Evolutionary conservation across 331 rosid genomes (phyloP).

Genomic region (Malus hybrid): DNA sequence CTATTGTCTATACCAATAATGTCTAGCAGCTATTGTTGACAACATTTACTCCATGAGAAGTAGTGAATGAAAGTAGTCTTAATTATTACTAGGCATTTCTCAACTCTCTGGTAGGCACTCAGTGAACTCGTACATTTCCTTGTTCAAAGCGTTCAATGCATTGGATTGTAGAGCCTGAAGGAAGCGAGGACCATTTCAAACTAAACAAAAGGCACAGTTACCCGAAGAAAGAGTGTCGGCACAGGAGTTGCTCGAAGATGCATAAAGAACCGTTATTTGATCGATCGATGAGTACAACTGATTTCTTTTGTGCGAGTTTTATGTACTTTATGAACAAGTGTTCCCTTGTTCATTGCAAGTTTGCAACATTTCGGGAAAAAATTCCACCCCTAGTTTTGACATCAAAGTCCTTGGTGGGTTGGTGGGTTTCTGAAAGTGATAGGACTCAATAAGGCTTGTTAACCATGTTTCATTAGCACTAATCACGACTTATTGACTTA

Average conservation of each 20-base stretch:
- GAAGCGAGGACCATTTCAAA: slow-evolving; percentile 41
- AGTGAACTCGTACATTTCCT: too few relatives aligned
- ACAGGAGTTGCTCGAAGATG: not conserved
- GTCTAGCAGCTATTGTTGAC: too few relatives aligned
- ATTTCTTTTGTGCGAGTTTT: not conserved
- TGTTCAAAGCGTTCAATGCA: not conserved
- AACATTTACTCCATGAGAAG: slow-evolving; percentile 11
- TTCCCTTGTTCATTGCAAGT: too few relatives aligned
- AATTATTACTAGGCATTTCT: not conserved
- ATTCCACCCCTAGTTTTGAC: too few relatives aligned
- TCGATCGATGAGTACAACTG: not conserved
- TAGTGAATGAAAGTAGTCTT: slow-evolving; percentile 9
- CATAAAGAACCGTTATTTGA: not conserved
- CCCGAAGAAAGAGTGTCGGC: not conserved
- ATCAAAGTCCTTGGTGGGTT: too few relatives aligned
- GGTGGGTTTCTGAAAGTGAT: too few relatives aligned
- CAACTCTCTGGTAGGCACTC: not conserved
- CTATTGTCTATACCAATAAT: too few relatives aligned
- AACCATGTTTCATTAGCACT: too few relatives aligned
- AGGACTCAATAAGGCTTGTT: too few relatives aligned
- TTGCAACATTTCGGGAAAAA: too few relatives aligned
- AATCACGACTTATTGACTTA: too few relatives aligned
- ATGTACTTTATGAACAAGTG: too few relatives aligned
- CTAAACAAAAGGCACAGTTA: slow-evolving; percentile 22
- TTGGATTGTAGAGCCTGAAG: slow-evolving; percentile 49